Percentiles rank a stretch among this genome's conserved stretches.
Conservation (phyloP, 2,329 filamentous ascomycete species). For the Colletotrichum tabaci region DNA sequence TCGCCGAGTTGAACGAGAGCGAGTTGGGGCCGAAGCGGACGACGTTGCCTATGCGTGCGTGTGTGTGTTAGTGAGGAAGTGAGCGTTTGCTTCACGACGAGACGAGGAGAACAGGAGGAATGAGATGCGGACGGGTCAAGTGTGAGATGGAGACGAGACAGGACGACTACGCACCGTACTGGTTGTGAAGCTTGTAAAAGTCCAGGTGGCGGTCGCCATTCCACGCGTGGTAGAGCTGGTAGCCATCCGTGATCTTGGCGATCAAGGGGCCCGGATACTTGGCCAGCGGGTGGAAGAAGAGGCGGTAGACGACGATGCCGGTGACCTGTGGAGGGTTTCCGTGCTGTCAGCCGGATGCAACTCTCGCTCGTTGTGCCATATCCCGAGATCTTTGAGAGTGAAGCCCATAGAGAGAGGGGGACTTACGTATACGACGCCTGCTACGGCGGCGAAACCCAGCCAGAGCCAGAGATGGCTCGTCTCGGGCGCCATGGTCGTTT, state of each 20-base stretch:
- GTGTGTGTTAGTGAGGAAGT: constrained; percentile 1
- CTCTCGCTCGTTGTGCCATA: not conserved
- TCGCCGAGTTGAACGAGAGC: constrained; percentile 82
- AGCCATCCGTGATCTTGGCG: constrained; percentile 74
- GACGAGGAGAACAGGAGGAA: no score
- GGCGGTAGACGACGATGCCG: constrained; percentile 66
- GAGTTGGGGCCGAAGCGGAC: constrained; percentile 87
- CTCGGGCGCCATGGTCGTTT: constrained; percentile 42
- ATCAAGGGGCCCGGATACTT: constrained; percentile 76
- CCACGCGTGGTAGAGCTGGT: constrained; percentile 81
- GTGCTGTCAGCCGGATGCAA: constrained; percentile 32
- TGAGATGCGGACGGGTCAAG: no score
- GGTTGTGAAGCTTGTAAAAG: constrained; percentile 78
- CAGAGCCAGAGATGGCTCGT: constrained; percentile 57
- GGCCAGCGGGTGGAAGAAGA: constrained; percentile 76
- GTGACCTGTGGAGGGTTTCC: constrained; percentile 49
- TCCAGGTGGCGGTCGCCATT: constrained; percentile 82
- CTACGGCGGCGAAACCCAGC: constrained; percentile 55
- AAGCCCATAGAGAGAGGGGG: not conserved
- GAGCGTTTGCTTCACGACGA: no score
- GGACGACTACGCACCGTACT: constrained; percentile 70
- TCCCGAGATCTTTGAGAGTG: not conserved
- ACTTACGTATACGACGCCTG: constrained; percentile 60
- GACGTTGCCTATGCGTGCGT: constrained; percentile 61
- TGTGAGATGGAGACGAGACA: constrained; percentile 22